Percentiles rank a stretch among this genome's conserved stretches.
These are phyloP conservation scores for Ogataea wickerhamii DNA, from an alignment of 805 yeast species.

Conservation along the genomic window DNA sequence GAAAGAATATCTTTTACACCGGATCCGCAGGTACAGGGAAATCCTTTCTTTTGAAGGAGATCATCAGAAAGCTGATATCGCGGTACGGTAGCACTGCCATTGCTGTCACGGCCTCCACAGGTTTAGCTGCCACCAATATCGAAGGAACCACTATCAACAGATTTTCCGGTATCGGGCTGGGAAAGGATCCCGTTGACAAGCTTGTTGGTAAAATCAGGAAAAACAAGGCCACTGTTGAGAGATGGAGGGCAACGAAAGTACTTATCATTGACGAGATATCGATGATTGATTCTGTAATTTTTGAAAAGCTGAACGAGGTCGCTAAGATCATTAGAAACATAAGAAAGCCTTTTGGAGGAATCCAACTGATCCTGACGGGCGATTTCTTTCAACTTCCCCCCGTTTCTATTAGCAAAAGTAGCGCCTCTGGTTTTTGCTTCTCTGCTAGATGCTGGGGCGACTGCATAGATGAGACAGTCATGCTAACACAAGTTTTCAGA, in stretches of 20 bases:
- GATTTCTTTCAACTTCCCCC: slow-evolving; percentile 97
- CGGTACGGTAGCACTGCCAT: slow-evolving; percentile 49
- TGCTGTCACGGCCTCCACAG: slow-evolving; percentile 94
- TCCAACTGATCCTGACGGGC: slow-evolving; percentile 87
- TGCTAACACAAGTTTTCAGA: slow-evolving; percentile 78
- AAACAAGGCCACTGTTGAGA: slow-evolving; percentile 38
- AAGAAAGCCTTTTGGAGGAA: slow-evolving; percentile 83
- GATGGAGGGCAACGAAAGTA: slow-evolving; percentile 69
- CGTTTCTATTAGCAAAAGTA: slow-evolving; percentile 45
- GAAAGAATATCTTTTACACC: slow-evolving; percentile 63
- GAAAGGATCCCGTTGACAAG: slow-evolving; percentile 45
- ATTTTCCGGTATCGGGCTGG: slow-evolving; percentile 84
- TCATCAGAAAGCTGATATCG: slow-evolving; percentile 51
- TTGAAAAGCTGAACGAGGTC: slow-evolving; percentile 69
- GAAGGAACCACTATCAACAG: slow-evolving; percentile 88
- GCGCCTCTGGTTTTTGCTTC: slow-evolving; percentile 59
- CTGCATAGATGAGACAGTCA: slow-evolving; percentile 60
- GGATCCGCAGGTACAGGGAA: slow-evolving; percentile 92
- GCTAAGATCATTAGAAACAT: slow-evolving; percentile 53
- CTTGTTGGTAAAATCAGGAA: slow-evolving; percentile 48
- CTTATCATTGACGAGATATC: slow-evolving; percentile 90
- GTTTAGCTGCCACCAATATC: slow-evolving; percentile 90
- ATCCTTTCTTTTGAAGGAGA: slow-evolving; percentile 60
- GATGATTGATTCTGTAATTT: slow-evolving; percentile 80
- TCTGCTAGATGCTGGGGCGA: slow-evolving; percentile 67